These are phyloP conservation scores for Spathaspora passalidarum DNA, from an alignment of 805 yeast genomes.

Conservation along the genomic window DNA sequence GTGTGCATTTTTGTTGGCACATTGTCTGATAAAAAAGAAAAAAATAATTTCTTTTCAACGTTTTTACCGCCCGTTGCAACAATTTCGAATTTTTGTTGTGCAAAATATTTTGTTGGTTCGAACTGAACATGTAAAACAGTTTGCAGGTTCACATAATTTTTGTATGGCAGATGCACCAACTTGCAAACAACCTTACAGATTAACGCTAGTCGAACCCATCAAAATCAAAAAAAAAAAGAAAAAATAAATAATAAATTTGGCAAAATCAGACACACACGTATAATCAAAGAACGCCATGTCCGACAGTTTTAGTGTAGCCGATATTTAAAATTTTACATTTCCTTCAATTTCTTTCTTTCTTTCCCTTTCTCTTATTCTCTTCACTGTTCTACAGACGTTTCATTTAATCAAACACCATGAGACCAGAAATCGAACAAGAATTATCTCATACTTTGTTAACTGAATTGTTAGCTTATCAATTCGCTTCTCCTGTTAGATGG, in stretches of 20 bases:
- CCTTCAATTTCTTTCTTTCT: background rate
- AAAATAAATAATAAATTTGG: background rate
- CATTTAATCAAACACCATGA: too few relatives aligned
- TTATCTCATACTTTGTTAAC: conserved; percentile 91
- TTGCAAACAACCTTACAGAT: background rate
- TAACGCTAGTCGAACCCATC: background rate
- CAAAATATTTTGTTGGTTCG: background rate
- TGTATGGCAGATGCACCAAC: background rate
- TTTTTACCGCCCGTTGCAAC: background rate
- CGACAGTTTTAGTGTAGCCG: background rate
- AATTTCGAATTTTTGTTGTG: background rate
- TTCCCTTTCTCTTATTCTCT: background rate
- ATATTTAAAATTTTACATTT: background rate
- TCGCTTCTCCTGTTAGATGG: conserved; percentile 99
- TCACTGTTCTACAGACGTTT: background rate
- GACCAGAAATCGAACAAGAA: conserved; percentile 97
- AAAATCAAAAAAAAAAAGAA: background rate
- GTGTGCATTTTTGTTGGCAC: background rate
- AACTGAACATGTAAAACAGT: background rate
- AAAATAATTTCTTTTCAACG: background rate
- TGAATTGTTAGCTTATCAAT: conserved; percentile 96
- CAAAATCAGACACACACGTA: background rate
- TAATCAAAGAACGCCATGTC: background rate
- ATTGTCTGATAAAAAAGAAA: background rate
- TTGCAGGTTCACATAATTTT: background rate